Evolutionary conservation across 2,329 filamentous ascomycete genomes (phyloP).

Genomic region (Xylaria sp.): DNA sequence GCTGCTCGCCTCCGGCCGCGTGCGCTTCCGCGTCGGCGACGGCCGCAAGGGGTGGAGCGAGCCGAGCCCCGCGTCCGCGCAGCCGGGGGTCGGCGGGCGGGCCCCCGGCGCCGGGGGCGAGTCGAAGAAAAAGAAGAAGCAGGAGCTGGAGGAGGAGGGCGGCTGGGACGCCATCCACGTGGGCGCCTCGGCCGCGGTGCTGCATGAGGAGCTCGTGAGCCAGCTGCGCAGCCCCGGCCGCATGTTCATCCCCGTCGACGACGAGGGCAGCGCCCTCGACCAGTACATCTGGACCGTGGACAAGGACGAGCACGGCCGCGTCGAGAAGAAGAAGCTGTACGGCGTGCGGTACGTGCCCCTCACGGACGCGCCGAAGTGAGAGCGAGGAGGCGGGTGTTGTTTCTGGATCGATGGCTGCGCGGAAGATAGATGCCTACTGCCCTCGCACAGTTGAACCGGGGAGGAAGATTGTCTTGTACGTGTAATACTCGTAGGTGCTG

Average conservation of each 20-base stretch:
- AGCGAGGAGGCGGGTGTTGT: background rate
- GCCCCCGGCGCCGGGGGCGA: conserved; percentile 21
- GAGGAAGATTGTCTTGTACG: background rate
- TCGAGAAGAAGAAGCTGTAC: conserved; percentile 65
- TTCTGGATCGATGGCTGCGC: no score
- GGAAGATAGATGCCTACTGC: no score
- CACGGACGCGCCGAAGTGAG: conserved; percentile 64
- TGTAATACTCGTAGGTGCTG: background rate
- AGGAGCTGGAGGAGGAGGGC: conserved; percentile 51
- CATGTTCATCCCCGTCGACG: conserved; percentile 77
- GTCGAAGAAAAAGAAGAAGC: conserved; percentile 26
- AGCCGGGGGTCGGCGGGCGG: conserved; percentile 33
- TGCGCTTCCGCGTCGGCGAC: conserved; percentile 76
- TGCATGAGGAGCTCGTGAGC: conserved; percentile 72
- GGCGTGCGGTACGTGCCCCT: conserved; percentile 78
- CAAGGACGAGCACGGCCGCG: conserved; percentile 66
- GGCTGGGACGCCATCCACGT: conserved; percentile 95
- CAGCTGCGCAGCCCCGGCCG: conserved; percentile 81
- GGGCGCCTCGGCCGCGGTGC: conserved; percentile 76
- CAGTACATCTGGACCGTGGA: conserved; percentile 77
- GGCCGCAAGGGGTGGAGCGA: conserved; percentile 67
- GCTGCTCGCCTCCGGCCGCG: conserved; percentile 65
- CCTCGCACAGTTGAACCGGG: background rate
- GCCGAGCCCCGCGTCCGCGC: conserved; percentile 21
- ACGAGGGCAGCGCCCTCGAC: conserved; percentile 42